Percentiles rank a stretch among this genome's conserved stretches.
phyloP scores from a whole-genome alignment of 768 basidiomycete genomes.

The Mycena sanguinolenta region DNA sequence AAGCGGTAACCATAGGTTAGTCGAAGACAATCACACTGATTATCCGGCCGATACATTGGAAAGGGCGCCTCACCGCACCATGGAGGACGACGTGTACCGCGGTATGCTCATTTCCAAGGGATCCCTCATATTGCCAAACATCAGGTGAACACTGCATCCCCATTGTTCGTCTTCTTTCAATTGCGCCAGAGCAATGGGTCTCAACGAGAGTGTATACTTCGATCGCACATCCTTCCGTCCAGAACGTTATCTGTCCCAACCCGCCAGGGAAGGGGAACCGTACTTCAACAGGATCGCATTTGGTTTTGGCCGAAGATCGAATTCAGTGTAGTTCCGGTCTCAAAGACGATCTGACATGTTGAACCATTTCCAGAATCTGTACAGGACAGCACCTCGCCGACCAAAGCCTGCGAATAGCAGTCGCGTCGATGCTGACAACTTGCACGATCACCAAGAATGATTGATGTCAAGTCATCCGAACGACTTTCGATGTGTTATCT shows the following conservation, averaged over 20 bases:
- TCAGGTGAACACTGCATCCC: too few species aligned
- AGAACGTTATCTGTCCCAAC: constrained; percentile 40
- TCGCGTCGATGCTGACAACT: constrained; percentile 60
- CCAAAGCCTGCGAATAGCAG: constrained; percentile 60
- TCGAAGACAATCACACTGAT: too few species aligned
- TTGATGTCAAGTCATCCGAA: too few species aligned
- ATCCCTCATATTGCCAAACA: constrained; percentile 38
- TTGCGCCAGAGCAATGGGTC: too few species aligned
- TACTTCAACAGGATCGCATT: constrained; percentile 15
- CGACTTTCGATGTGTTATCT: too few species aligned
- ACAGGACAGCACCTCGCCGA: constrained; percentile 64
- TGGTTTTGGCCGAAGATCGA: too few species aligned
- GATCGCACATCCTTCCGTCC: constrained; percentile 45
- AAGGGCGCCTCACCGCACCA: constrained; percentile 48
- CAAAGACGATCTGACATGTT: not conserved
- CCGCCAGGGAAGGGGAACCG: constrained; percentile 24
- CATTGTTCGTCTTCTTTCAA: too few species aligned
- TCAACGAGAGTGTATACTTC: too few species aligned
- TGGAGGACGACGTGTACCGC: too few species aligned
- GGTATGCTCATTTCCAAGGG: too few species aligned
- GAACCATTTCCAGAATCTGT: constrained; percentile 56
- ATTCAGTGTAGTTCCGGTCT: not conserved
- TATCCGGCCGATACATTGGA: not conserved
- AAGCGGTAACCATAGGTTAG: too few species aligned
- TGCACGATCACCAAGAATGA: constrained; percentile 56